Evolutionary conservation across 2,329 filamentous ascomycete species (phyloP).

Genomic region (Gaeumannomyces tritici): DNA sequence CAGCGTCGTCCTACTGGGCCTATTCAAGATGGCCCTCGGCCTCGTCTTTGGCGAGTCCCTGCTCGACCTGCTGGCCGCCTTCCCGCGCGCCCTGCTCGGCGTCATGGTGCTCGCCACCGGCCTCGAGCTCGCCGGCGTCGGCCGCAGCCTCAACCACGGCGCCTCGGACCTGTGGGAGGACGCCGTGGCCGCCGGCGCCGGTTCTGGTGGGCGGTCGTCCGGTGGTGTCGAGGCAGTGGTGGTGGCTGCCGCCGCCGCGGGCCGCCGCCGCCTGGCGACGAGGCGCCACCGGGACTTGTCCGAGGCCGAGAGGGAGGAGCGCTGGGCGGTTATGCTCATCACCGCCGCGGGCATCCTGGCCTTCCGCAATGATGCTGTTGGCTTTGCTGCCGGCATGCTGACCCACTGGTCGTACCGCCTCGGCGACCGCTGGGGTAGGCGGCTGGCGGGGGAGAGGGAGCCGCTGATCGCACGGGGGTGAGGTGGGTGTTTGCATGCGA

Average conservation of each 20-base stretch:
- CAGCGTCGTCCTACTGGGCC: slow-evolving; percentile 70
- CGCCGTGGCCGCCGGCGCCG: slow-evolving; percentile 25
- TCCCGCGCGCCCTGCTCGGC: slow-evolving; percentile 69
- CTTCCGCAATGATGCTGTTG: slow-evolving; percentile 83
- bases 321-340: slow-evolving; percentile 85
- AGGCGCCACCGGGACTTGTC: slow-evolving; percentile 43
- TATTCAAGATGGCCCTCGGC: slow-evolving; percentile 67
- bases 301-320: slow-evolving; percentile 59
- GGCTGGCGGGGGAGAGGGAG: slow-evolving; percentile 17
- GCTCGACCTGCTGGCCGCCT: slow-evolving; percentile 58
- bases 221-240: slow-evolving; percentile 8
- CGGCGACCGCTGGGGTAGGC: slow-evolving; percentile 25
- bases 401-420: slow-evolving; percentile 62
- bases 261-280: slow-evolving; percentile 17
- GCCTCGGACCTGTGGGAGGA: slow-evolving; percentile 51
- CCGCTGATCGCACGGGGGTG: slow-evolving; percentile 13
- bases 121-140: slow-evolving; percentile 77
- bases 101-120: slow-evolving; percentile 88
- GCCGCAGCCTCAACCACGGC: slow-evolving; percentile 71
- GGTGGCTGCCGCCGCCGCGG: slow-evolving; percentile 13
- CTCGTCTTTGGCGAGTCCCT: slow-evolving; percentile 66
- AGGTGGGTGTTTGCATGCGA: no score
- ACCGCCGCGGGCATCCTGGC: slow-evolving; percentile 75
- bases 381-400: slow-evolving; percentile 72
- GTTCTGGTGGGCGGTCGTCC: slow-evolving; percentile 4